These are phyloP conservation scores for Metarhizium humberi DNA, from an alignment of 2,329 filamentous ascomycete genomes.

Conservation along the genomic window DNA sequence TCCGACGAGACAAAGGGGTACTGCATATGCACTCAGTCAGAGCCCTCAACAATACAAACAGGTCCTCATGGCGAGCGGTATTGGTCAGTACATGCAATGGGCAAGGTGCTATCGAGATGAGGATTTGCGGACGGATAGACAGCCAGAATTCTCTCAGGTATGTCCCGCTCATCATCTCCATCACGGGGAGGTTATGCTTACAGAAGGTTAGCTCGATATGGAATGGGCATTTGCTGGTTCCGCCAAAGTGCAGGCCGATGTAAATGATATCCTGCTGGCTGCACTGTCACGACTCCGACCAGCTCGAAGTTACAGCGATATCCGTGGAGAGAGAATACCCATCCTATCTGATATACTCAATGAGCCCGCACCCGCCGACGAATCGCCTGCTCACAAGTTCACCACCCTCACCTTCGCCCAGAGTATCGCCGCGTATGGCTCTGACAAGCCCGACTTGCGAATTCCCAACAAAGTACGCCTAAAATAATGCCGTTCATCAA, in stretches of 20 bases:
- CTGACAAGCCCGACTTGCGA: slow-evolving; percentile 86
- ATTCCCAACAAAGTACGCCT: slow-evolving; percentile 53
- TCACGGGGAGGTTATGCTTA: neutral
- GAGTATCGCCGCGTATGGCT: slow-evolving; percentile 70
- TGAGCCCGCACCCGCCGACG: slow-evolving; percentile 6
- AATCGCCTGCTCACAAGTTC: slow-evolving; percentile 20
- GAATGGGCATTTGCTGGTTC: slow-evolving; percentile 80
- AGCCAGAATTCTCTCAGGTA: slow-evolving; percentile 93
- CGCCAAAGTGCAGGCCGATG: slow-evolving; percentile 21
- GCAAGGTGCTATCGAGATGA: slow-evolving; percentile 94
- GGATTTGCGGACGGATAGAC: slow-evolving; percentile 81
- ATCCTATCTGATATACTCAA: slow-evolving; percentile 17
- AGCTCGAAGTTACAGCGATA: slow-evolving; percentile 54
- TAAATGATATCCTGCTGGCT: slow-evolving; percentile 24
- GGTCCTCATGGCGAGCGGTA: slow-evolving; percentile 85
- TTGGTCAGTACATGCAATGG: slow-evolving; percentile 80
- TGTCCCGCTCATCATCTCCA: neutral
- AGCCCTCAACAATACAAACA: slow-evolving; percentile 99
- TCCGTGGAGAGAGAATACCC: slow-evolving; percentile 25
- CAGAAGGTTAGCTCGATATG: slow-evolving; percentile 60
- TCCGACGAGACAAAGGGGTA: slow-evolving; percentile 65
- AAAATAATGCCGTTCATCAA: neutral
- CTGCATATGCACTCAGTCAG: slow-evolving; percentile 86
- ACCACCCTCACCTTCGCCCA: slow-evolving; percentile 27
- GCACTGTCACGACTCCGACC: slow-evolving; percentile 19